Evolutionary conservation across 2,329 filamentous ascomycete species (phyloP).

Genomic region (Juglanconis sp.): DNA sequence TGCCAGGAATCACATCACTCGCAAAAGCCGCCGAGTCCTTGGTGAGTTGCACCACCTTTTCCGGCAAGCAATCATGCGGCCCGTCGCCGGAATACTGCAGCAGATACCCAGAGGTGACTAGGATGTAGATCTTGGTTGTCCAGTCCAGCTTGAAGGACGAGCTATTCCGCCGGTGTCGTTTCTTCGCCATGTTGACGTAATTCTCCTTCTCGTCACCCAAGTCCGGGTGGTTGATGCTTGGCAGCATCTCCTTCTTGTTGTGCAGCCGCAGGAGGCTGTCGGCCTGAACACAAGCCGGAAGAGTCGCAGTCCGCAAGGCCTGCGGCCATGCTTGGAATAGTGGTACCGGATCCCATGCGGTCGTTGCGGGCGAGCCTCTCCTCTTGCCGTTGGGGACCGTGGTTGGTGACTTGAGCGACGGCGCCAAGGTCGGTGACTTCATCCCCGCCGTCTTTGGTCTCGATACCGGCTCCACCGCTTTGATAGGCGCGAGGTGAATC

Average conservation of each 20-base stretch:
- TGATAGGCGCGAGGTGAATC: slow-evolving; percentile 8
- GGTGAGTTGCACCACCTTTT: slow-evolving; percentile 70
- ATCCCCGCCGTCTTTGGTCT: slow-evolving; percentile 9
- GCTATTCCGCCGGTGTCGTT: slow-evolving; percentile 43
- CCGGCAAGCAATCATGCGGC: slow-evolving; percentile 66
- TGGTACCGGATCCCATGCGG: slow-evolving; percentile 65
- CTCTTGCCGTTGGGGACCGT: slow-evolving; percentile 6
- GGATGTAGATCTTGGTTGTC: slow-evolving; percentile 68
- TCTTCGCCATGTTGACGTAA: slow-evolving; percentile 42
- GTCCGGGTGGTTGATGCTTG: slow-evolving; percentile 12
- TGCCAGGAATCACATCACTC: slow-evolving; percentile 74
- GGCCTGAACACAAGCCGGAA: slow-evolving; percentile 64
- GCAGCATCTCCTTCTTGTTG: slow-evolving; percentile 42
- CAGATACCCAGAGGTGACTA: slow-evolving; percentile 68
- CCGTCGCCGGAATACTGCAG: slow-evolving; percentile 73
- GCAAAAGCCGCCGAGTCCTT: slow-evolving; percentile 76
- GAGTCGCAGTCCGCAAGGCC: slow-evolving; percentile 69
- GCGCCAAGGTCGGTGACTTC: slow-evolving; percentile 9
- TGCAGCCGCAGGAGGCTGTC: slow-evolving; percentile 66
- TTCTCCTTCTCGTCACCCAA: slow-evolving; percentile 12
- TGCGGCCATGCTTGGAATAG: slow-evolving; percentile 87
- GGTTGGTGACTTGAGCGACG: slow-evolving; percentile 20
- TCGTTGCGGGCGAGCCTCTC: slow-evolving; percentile 31
- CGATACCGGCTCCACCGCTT: neutral
- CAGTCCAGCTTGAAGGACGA: slow-evolving; percentile 56